phyloP scores from a whole-genome alignment of 495 filamentous ascomycete species.

The Annulohypoxylon stygium region DNA sequence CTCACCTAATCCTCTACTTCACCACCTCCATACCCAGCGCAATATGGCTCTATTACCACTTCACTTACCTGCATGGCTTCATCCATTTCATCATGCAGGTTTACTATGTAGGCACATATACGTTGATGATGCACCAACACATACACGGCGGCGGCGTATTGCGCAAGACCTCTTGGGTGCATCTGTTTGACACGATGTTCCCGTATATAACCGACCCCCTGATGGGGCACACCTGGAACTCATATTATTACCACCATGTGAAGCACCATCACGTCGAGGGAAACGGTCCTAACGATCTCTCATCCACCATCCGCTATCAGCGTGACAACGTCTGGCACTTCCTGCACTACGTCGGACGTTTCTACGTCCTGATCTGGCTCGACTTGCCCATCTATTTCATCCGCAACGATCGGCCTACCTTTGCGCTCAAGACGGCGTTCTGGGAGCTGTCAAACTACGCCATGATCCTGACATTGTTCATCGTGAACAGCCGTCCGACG shows the following conservation, averaged over 20 bases:
- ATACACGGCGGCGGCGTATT: slow-evolving; percentile 82
- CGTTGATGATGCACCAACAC: slow-evolving; percentile 85
- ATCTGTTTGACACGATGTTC: slow-evolving; percentile 68
- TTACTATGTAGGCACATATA: slow-evolving; percentile 78
- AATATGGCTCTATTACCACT: slow-evolving; percentile 70
- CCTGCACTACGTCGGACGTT: slow-evolving; percentile 75
- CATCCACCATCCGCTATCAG: slow-evolving; percentile 80
- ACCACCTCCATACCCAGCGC: slow-evolving; percentile 76
- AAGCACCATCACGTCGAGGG: slow-evolving; percentile 88
- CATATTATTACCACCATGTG: slow-evolving; percentile 86
- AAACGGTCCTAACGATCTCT: slow-evolving; percentile 82
- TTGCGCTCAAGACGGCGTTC: slow-evolving; percentile 65
- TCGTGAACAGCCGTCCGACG: slow-evolving; percentile 65
- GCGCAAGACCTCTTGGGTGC: slow-evolving; percentile 47
- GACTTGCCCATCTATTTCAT: slow-evolving; percentile 82
- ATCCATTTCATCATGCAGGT: slow-evolving; percentile 71
- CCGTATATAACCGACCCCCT: slow-evolving; percentile 81
- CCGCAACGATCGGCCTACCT: slow-evolving; percentile 62
- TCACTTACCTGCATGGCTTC: slow-evolving; percentile 74
- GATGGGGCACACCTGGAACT: slow-evolving; percentile 87
- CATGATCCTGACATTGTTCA: slow-evolving; percentile 62
- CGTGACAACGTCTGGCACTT: slow-evolving; percentile 75
- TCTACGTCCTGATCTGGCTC: slow-evolving; percentile 77
- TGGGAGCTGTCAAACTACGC: slow-evolving; percentile 70
- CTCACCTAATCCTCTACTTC: slow-evolving; percentile 80